A percentile compares a stretch with the other conserved stretches of the same genome.
phyloP scores from a whole-genome alignment of 352 stramenopile species.

The Pythium sukuiense region DNA sequence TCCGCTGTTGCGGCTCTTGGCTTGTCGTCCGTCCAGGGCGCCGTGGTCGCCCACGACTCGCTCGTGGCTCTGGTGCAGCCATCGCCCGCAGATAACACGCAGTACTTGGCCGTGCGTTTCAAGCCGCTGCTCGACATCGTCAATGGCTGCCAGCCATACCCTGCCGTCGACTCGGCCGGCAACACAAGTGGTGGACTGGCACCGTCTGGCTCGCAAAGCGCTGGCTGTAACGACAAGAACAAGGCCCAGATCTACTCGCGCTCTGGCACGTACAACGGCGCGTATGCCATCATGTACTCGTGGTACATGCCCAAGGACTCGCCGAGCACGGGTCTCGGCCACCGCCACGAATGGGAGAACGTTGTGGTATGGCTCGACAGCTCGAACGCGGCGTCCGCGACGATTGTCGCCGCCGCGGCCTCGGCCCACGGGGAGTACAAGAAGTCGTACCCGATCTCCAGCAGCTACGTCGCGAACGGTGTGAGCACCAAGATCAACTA shows the following conservation, averaged over 20 bases:
- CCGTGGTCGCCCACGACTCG: slow-evolving; percentile 12
- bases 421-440: slow-evolving; percentile 24
- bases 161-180: slow-evolving; percentile 27
- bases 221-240: slow-evolving; percentile 23
- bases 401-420: slow-evolving; percentile 10
- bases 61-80: slow-evolving; percentile 12
- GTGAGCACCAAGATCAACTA: not conserved
- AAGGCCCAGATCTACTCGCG: slow-evolving; percentile 33
- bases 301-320: slow-evolving; percentile 53
- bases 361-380: slow-evolving; percentile 45
- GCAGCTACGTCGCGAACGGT: not conserved
- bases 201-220: slow-evolving; percentile 5
- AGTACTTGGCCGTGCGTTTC: slow-evolving; percentile 29
- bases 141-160: slow-evolving; percentile 26
- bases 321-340: slow-evolving; percentile 29
- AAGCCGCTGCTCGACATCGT: slow-evolving; percentile 32
- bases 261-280: slow-evolving; percentile 27
- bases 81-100: not conserved
- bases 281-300: slow-evolving; percentile 37
- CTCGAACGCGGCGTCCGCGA: slow-evolving; percentile 12
- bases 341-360: slow-evolving; percentile 28
- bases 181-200: slow-evolving; percentile 27
- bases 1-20: not conserved
- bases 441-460: slow-evolving; percentile 20
- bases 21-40: not conserved